Percentiles rank a stretch among this genome's conserved stretches.
Evolutionary conservation across 2,329 filamentous ascomycete genomes (phyloP).

Genomic region (Colletotrichum gloeosporioides): DNA sequence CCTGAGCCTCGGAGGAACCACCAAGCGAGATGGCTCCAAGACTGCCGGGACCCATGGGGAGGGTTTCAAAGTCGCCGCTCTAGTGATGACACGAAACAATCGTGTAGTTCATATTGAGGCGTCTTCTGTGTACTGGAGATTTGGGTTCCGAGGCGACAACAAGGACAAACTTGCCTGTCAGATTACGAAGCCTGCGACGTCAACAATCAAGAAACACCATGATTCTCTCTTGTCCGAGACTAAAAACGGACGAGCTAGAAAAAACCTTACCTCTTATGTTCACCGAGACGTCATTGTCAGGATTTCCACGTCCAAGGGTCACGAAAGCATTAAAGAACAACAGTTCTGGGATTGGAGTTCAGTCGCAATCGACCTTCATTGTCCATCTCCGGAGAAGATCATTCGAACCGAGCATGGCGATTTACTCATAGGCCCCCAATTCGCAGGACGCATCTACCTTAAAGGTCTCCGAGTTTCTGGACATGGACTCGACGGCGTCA

Average conservation of each 20-base stretch:
- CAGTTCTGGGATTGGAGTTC: not conserved
- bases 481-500: accelerated
- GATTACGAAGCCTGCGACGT: not conserved
- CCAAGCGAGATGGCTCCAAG: not conserved
- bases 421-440: not conserved
- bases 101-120: not conserved
- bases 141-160: not conserved
- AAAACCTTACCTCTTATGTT: accelerated
- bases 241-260: not conserved
- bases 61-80: not conserved
- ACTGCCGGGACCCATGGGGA: not conserved
- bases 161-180: not conserved
- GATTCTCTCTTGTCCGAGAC: not conserved
- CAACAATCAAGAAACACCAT: not conserved
- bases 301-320: not conserved
- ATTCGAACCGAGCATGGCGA: not conserved
- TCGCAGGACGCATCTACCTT: not conserved
- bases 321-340: accelerated
- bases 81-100: not conserved
- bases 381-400: not conserved
- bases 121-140: not conserved
- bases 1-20: not conserved
- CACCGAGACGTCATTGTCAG: not conserved
- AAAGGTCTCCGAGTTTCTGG: not conserved
- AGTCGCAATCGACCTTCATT: not conserved